Conservation (phyloP, 768 basidiomycete species). For the Xanthoconium purpureum region DNA sequence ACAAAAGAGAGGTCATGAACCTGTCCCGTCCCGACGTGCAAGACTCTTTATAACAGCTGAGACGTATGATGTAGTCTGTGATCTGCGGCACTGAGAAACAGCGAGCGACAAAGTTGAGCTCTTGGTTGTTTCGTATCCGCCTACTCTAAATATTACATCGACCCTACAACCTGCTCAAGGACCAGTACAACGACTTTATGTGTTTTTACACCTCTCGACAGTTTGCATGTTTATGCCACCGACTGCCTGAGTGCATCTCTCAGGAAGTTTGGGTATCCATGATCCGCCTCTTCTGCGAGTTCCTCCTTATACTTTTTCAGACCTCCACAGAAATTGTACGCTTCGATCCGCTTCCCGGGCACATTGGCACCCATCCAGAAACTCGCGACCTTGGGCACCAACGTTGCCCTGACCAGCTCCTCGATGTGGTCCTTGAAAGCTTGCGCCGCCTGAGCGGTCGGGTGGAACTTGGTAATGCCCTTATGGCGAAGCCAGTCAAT, state of each 20-base stretch:
- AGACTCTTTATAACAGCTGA: no score
- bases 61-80: no score
- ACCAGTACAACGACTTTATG: not conserved
- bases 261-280: slow-evolving; percentile 6
- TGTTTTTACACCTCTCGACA: not conserved
- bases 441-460: not conserved
- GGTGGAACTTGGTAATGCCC: slow-evolving; percentile 7
- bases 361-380: slow-evolving; percentile 10
- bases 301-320: slow-evolving; percentile 8
- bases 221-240: not conserved
- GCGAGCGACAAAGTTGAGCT: no score
- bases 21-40: no score
- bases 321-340: slow-evolving; percentile 6
- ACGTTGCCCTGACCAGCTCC: not conserved
- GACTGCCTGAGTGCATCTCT: slow-evolving; percentile 4
- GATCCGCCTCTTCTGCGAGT: slow-evolving; percentile 6
- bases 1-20: no score
- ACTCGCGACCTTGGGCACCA: slow-evolving; percentile 5
- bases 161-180: not conserved
- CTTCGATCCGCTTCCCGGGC: slow-evolving; percentile 6
- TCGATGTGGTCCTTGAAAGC: slow-evolving; percentile 2
- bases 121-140: no score
- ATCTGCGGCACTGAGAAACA: no score
- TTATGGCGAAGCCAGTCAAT: slow-evolving; percentile 1
- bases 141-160: no score